Conservation (phyloP, 2,329 filamentous ascomycete species). For the Corniculantispora saksenae region DNA sequence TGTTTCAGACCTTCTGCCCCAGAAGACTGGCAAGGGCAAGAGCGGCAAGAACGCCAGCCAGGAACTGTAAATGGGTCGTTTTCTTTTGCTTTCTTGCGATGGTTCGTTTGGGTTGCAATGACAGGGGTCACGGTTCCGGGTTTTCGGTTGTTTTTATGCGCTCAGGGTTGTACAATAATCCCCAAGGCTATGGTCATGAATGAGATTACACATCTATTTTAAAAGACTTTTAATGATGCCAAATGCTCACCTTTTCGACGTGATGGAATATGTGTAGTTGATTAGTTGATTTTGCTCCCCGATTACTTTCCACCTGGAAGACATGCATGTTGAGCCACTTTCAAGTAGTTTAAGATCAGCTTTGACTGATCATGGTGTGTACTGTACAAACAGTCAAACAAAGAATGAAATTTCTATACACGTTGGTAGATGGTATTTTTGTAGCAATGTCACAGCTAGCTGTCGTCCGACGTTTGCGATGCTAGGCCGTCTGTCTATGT, state of each 20-base stretch:
- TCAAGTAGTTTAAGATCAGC: not conserved
- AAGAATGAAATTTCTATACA: not conserved
- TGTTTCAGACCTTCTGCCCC: constrained; percentile 83
- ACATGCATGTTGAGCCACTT: too few relatives aligned
- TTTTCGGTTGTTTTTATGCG: constrained; percentile 60
- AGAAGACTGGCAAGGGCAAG: constrained; percentile 90
- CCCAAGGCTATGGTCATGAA: constrained; percentile 68
- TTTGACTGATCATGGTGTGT: too few relatives aligned
- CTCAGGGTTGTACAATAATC: constrained; percentile 74
- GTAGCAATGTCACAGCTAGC: not conserved
- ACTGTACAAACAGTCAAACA: not conserved
- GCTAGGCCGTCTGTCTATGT: not conserved
- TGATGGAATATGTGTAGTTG: constrained; percentile 15
- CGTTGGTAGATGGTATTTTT: not conserved
- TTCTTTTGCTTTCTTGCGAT: constrained; percentile 55
- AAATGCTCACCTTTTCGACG: constrained; percentile 20
- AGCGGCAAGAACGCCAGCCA: constrained; percentile 88
- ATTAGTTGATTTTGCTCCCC: too few relatives aligned
- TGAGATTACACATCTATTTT: constrained; percentile 51
- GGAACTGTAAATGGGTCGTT: constrained; percentile 73
- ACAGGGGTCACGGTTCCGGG: constrained; percentile 80
- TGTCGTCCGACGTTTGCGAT: not conserved
- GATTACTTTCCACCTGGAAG: too few relatives aligned
- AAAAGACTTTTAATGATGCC: constrained; percentile 36
- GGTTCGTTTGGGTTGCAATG: constrained; percentile 75